These are phyloP conservation scores for Heterobasidion annosum DNA, from an alignment of 1,284 basidiomycete species.

Conservation along the genomic window DNA sequence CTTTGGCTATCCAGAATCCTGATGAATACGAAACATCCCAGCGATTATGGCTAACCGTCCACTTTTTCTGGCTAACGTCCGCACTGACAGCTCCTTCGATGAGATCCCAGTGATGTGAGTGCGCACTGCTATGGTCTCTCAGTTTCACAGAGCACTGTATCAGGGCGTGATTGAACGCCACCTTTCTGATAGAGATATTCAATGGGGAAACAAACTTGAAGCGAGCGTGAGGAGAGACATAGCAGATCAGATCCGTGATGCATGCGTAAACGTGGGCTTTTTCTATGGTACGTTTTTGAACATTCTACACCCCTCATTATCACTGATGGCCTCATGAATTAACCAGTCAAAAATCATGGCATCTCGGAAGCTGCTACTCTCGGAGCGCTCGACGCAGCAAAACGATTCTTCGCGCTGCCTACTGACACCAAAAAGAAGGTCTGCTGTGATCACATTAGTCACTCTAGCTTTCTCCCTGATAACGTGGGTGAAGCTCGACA, in stretches of 20 bases:
- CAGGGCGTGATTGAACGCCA: not conserved
- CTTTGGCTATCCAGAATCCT: too few relatives aligned
- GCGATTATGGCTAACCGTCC: constrained; percentile 2
- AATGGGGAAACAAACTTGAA: not conserved
- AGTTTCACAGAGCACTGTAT: not conserved
- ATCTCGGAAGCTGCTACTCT: constrained; percentile 50
- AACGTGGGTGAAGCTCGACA: constrained; percentile 42
- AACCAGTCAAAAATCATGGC: constrained; percentile 67
- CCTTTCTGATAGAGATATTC: not conserved
- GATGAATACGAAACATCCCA: too few relatives aligned
- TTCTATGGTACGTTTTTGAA: constrained; percentile 53
- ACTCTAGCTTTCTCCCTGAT: not conserved
- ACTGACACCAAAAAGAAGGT: constrained; percentile 52
- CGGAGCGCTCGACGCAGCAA: constrained; percentile 42
- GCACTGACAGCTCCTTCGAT: constrained; percentile 22
- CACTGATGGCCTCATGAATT: not conserved
- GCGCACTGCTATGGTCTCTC: not conserved
- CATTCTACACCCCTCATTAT: not conserved
- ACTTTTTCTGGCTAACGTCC: constrained; percentile 10
- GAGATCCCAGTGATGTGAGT: constrained; percentile 25
- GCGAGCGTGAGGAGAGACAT: constrained; percentile 18
- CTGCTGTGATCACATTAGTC: constrained; percentile 10
- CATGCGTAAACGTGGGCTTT: constrained; percentile 71
- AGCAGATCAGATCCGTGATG: constrained; percentile 52
- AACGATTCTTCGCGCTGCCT: constrained; percentile 61